Evolutionary conservation across 495 filamentous ascomycete species (phyloP).

Genomic region (Poronia punctata): DNA sequence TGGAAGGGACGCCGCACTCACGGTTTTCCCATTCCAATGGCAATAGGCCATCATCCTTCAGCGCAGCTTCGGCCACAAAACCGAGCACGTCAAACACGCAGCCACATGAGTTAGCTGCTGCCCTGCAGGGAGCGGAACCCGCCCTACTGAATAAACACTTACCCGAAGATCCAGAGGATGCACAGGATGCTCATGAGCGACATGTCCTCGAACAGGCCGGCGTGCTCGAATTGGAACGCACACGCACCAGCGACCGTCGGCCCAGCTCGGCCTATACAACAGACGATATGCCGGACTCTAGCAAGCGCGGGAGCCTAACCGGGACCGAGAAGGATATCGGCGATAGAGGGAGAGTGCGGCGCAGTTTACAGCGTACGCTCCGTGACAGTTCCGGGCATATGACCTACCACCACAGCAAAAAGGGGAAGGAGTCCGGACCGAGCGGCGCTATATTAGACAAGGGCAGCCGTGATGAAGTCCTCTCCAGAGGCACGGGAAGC

Average conservation of each 20-base stretch:
- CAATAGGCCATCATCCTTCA: conserved; percentile 37
- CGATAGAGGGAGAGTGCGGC: conserved; percentile 61
- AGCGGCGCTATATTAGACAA: conserved; percentile 58
- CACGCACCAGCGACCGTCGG: conserved; percentile 23
- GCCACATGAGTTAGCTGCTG: conserved; percentile 23
- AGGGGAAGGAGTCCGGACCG: conserved; percentile 66
- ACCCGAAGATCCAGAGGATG: conserved; percentile 43
- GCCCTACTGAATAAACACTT: conserved; percentile 19
- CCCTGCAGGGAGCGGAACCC: conserved; percentile 20
- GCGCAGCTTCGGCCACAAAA: conserved; percentile 29
- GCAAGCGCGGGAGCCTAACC: conserved; percentile 15
- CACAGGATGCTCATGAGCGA: conserved; percentile 17
- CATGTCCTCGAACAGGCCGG: conserved; percentile 45
- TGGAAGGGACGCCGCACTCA: conserved; percentile 48
- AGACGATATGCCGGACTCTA: conserved; percentile 27
- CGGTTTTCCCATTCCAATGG: conserved; percentile 26
- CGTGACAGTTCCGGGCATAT: conserved; percentile 65
- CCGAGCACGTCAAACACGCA: conserved; percentile 23
- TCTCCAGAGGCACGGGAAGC: conserved; percentile 71
- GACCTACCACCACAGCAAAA: conserved; percentile 62
- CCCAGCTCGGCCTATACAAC: conserved; percentile 22
- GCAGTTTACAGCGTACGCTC: conserved; percentile 90
- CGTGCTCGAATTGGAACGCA: conserved; percentile 27
- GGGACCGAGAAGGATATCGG: conserved; percentile 31
- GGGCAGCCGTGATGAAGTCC: conserved; percentile 51